Evolutionary conservation across 2,329 filamentous ascomycete species (phyloP), one percentile per base, ranked within the genome.

Genomic region (Curvularia verruculosa): DNA sequence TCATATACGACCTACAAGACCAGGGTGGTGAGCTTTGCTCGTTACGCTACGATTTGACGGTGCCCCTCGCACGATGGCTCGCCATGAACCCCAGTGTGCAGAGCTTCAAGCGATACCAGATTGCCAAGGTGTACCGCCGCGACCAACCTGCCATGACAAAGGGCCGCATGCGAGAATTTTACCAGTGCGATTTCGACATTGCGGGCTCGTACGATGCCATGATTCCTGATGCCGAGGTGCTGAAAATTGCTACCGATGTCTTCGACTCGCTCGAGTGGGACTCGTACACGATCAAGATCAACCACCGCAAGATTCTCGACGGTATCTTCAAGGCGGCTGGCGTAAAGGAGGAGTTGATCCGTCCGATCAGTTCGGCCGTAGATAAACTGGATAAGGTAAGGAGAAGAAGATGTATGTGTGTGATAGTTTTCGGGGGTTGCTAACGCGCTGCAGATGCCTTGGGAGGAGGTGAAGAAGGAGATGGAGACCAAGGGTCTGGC

Each of bases 171-270:
- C 86, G 94, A 71, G 94, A 97, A 79, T 96, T 96, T 78, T 96
- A 96, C 81, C 93, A 97, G 78, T 97, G 93, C 80, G 94, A 98
- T 79, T 96, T 97, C 73, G 93, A 97, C 75, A 94, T 97, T 78
- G 93, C 93, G 12, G 70, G 93, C 59, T 82, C 81, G 40, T 96
- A 92, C 80, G 94, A 96, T 74, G 79, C 91, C 52, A 96, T 97
- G 92, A 84, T 96, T 24, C 91, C 93, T 54, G 94, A 97, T 72
- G 90, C 92, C 36, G 93, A 97, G 79, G 89, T 96, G 57, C 80
- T 98, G 67, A 85, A 89, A 56, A 92, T 97, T 64, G 86, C 91
- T 48, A 87, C 86, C 68, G 92, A 97, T 74, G 89, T 96, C 39
- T 96, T 97, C 70, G 86, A 94, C 66, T 85, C 85, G 46, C 82